Conservation (phyloP, 2,329 filamentous ascomycete genomes). For the Graphium sp. region DNA sequence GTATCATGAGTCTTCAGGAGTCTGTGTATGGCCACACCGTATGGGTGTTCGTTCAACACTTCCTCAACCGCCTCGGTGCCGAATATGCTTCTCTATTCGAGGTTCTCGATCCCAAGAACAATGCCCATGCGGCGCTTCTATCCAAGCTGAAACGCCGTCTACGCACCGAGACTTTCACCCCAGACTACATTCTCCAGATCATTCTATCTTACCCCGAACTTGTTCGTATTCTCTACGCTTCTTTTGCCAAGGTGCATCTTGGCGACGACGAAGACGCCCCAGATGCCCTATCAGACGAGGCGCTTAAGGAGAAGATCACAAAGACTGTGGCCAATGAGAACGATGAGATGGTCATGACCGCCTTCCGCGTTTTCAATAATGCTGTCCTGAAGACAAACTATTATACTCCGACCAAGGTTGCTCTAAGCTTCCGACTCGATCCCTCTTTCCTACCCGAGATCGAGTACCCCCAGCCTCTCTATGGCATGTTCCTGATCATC, state of each 20-base stretch:
- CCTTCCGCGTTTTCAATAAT: constrained; percentile 90
- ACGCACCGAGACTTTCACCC: constrained; percentile 91
- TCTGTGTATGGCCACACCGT: constrained; percentile 94
- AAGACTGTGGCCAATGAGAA: constrained; percentile 81
- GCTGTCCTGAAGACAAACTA: constrained; percentile 95
- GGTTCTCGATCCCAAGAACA: constrained; percentile 67
- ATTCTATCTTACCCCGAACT: constrained; percentile 81
- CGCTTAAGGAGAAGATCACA: constrained; percentile 58
- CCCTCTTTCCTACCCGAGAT: constrained; percentile 75
- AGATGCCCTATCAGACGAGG: constrained; percentile 58
- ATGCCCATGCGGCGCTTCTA: constrained; percentile 69
- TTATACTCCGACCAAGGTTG: constrained; percentile 92
- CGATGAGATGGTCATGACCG: constrained; percentile 94
- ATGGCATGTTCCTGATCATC: constrained; percentile 98
- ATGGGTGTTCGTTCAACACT: constrained; percentile 96
- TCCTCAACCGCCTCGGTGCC: constrained; percentile 83
- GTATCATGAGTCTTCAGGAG: constrained; percentile 82
- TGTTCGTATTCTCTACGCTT: constrained; percentile 74
- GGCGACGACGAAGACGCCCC: constrained; percentile 31
- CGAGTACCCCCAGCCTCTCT: constrained; percentile 86
- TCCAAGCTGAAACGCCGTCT: constrained; percentile 91
- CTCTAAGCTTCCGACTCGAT: constrained; percentile 87
- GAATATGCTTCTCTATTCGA: constrained; percentile 82
- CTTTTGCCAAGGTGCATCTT: constrained; percentile 78
- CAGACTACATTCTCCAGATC: constrained; percentile 96